Conservation (phyloP, 306 rosid species). For the Medicago lupulina region DNA sequence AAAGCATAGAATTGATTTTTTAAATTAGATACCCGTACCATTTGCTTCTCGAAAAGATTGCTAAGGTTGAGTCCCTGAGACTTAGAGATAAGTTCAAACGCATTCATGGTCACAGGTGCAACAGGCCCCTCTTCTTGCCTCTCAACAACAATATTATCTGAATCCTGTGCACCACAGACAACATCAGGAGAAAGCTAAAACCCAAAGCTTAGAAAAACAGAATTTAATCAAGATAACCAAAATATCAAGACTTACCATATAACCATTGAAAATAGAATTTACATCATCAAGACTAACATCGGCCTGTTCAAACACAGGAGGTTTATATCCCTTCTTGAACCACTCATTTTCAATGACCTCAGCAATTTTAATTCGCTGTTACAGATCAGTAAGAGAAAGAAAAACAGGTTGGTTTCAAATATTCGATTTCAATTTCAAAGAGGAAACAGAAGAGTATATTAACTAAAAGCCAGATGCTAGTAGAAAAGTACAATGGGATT, state of each 20-base stretch:
- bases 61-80: conserved; percentile 93
- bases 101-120: conserved; percentile 89
- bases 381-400: conserved; percentile 39
- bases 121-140: conserved; percentile 60
- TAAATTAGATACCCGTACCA: conserved; percentile 60
- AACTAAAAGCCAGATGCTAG: conserved; percentile 7
- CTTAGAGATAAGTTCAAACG: conserved; percentile 93
- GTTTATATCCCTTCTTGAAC: conserved; percentile 93
- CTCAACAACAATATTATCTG: conserved; percentile 76
- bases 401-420: conserved; percentile 34
- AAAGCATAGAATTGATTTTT: conserved; percentile 1
- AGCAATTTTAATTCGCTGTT: conserved; percentile 83
- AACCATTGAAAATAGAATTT: conserved; percentile 69
- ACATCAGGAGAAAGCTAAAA: conserved; percentile 37
- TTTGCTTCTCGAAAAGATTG: conserved; percentile 86
- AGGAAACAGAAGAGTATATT: conserved; percentile 31
- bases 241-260: conserved; percentile 58
- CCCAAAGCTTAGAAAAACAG: conserved; percentile 31
- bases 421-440: conserved; percentile 25
- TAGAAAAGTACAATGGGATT: conserved; percentile 11
- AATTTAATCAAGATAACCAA: conserved; percentile 14
- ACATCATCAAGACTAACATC: conserved; percentile 77
- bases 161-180: conserved; percentile 54
- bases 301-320: conserved; percentile 79
- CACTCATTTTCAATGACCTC: conserved; percentile 91